phyloP scores from a whole-genome alignment of 2,329 filamentous ascomycete species.

The Fusarium udum region DNA sequence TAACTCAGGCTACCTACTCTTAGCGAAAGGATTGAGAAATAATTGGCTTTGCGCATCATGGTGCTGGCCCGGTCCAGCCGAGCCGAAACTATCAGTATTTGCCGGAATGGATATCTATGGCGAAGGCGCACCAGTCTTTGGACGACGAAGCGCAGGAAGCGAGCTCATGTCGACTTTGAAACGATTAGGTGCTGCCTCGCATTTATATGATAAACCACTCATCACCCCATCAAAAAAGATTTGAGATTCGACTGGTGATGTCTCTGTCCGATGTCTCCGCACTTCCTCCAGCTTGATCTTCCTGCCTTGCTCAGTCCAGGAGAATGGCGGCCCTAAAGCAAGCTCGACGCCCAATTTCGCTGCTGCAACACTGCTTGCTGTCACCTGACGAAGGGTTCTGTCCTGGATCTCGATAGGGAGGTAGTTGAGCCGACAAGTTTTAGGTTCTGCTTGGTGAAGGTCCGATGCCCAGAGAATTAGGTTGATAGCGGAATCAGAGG shows the following conservation, averaged over 20 bases:
- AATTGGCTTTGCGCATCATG: too few species aligned
- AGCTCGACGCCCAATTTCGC: conserved; percentile 24
- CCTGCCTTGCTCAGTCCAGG: neutral
- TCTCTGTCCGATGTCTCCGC: accelerated
- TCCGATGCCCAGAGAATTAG: conserved; percentile 32
- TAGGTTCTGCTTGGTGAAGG: neutral
- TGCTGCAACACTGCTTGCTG: conserved; percentile 7
- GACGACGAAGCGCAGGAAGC: neutral
- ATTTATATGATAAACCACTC: neutral
- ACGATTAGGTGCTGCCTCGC: accelerated
- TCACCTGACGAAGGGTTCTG: conserved; percentile 15
- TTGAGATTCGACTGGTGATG: neutral
- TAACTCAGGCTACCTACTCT: neutral
- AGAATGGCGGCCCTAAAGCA: conserved; percentile 8
- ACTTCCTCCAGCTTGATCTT: neutral
- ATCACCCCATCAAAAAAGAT: neutral
- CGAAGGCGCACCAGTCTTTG: accelerated
- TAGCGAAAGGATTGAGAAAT: accelerated
- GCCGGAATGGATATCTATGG: accelerated
- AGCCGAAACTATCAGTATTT: neutral
- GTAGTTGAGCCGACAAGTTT: conserved; percentile 3
- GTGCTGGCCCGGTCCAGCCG: neutral
- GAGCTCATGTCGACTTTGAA: neutral
- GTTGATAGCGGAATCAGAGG: conserved; percentile 24
- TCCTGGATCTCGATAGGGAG: conserved; percentile 36